Evolutionary conservation across 2,329 filamentous ascomycete species (phyloP).

Genomic region (Trichothecium roseum): DNA sequence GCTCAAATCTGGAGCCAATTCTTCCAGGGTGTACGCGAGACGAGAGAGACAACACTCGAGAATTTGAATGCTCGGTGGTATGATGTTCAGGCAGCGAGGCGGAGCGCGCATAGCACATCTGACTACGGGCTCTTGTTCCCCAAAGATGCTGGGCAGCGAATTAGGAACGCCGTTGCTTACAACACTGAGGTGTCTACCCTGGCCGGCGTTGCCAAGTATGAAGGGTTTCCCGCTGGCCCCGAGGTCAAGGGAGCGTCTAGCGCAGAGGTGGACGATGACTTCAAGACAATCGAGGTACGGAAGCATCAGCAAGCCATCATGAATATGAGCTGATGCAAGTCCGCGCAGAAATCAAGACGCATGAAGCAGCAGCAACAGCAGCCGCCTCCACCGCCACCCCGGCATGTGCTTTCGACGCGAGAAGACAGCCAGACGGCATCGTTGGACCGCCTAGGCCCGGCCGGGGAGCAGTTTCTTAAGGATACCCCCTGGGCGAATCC

Average conservation of each 20-base stretch:
- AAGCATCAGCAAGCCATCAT: neutral
- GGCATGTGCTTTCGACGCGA: slow-evolving; percentile 21
- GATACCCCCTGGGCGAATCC: slow-evolving; percentile 90
- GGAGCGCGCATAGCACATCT: slow-evolving; percentile 68
- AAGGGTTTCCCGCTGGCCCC: slow-evolving; percentile 94
- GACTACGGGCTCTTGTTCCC: slow-evolving; percentile 79
- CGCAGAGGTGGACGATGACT: slow-evolving; percentile 72
- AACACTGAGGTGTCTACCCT: slow-evolving; percentile 91
- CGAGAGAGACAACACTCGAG: slow-evolving; percentile 70
- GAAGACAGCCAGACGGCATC: slow-evolving; percentile 38
- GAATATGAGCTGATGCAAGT: slow-evolving; percentile 1
- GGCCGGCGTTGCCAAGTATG: slow-evolving; percentile 84
- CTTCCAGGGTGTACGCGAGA: slow-evolving; percentile 75
- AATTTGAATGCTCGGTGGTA: slow-evolving; percentile 84
- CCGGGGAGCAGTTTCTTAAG: slow-evolving; percentile 79
- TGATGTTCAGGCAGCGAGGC: slow-evolving; percentile 80
- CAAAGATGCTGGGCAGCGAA: slow-evolving; percentile 63
- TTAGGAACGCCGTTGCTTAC: slow-evolving; percentile 80
- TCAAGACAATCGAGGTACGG: slow-evolving; percentile 75
- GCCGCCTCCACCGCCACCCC: slow-evolving; percentile 24
- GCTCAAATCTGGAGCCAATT: slow-evolving; percentile 85
- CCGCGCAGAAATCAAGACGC: neutral
- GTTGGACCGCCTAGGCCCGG: slow-evolving; percentile 46
- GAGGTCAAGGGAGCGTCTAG: slow-evolving; percentile 62
- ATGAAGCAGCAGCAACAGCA: slow-evolving; percentile 19